These are phyloP conservation scores for Filobasidium uniguttulatum DNA, from an alignment of 1,284 basidiomycete species.

Conservation along the genomic window DNA sequence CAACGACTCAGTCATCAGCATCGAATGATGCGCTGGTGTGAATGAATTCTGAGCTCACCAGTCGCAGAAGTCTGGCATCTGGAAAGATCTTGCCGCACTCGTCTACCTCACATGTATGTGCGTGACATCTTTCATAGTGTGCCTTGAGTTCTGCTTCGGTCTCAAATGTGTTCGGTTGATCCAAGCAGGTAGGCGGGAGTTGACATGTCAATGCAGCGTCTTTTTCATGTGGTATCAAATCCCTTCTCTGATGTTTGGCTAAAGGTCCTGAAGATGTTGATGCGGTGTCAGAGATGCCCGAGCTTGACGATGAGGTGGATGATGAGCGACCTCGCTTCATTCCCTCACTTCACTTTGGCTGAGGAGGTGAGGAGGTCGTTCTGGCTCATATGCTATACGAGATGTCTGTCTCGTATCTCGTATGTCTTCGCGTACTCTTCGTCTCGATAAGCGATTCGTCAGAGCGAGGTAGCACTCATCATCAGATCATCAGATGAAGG, in stretches of 20 bases:
- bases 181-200: slow-evolving; percentile 4
- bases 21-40: not conserved
- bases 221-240: not conserved
- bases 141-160: not conserved
- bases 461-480: no score
- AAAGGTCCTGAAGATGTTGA: not conserved
- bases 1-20: not conserved
- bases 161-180: not conserved
- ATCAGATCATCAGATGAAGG: no score
- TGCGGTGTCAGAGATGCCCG: not conserved
- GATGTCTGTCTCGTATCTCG: not conserved
- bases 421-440: no score
- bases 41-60: not conserved
- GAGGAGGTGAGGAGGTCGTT: no score
- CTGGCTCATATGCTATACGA: not conserved
- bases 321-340: not conserved
- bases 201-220: not conserved
- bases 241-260: not conserved
- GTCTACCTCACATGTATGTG: not conserved
- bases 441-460: no score
- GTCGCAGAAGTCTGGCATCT: slow-evolving; percentile 4
- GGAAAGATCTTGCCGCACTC: slow-evolving; percentile 9
- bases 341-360: no score
- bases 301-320: not conserved
- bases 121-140: slow-evolving; percentile 1